Evolutionary conservation across 208 protist genomes (phyloP), one percentile per base, ranked within the genome.

Genomic region (Leishmania tropica): DNA sequence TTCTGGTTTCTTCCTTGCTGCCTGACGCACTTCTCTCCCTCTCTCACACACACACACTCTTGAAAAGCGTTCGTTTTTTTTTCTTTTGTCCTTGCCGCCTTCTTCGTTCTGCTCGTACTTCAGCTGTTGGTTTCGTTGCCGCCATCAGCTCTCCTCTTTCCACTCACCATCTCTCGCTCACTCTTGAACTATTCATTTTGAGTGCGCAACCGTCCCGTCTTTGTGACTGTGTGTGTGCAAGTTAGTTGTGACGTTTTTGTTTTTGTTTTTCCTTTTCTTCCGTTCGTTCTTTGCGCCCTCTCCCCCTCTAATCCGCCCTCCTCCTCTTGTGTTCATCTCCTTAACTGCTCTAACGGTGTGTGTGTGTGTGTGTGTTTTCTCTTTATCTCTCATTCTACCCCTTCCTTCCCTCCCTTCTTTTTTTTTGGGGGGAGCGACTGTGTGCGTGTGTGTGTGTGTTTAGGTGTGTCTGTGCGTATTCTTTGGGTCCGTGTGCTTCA

Each of bases 171-270:
- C 28, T 62, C 56, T n/a, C 56, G 4, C 17, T 31, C 24, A 24
- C 17, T 62, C 13, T 62, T 37, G 62, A 40, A 40, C 15, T 37
- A 31, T n/a, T 37, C 3, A 40, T 19, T 84, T 77, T 37, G 62
- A 64, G 58, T 31, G 58, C 28, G 3, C 42, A 3, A 5, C n/a
- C 60, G 35, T 54, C 51, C 47, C 58, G 11, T 65, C 31, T 76
- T 76, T n/a, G 51, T 76, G 31, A 10, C 51, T 54, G 51, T 17
- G 35, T 40, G 56, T 31, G 21, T 58, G 0, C 75, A 58, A 19
- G 13, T 24, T 10, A 78, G 19, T 35, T 17, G 58, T 78, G 48
- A 48, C 58, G 64, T 54, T 83, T 62, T 62, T 51, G 71, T 53
- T 79, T 79, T 65, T 24, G 28, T 48, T 31, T 54, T 19, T 37